Evolutionary conservation across 1,284 basidiomycete species (phyloP).

Genomic region (Trichosporon faecale): DNA sequence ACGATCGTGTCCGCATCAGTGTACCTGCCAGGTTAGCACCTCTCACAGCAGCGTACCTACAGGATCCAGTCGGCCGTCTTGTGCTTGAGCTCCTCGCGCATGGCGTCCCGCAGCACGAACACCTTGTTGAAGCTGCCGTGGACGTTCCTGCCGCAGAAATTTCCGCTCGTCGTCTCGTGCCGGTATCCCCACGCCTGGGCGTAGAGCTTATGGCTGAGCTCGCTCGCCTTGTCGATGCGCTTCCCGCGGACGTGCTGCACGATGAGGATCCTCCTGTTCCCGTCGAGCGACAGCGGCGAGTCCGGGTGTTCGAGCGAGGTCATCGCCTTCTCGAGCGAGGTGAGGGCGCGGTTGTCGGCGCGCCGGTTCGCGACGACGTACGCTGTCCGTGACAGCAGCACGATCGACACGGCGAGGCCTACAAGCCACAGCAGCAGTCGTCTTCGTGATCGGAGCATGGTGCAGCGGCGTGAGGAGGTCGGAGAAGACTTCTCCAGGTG

Average conservation of each 20-base stretch:
- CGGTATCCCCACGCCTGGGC: slow-evolving; percentile 15
- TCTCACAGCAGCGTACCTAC: background rate
- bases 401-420: background rate
- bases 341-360: background rate
- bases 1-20: slow-evolving; percentile 27
- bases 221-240: slow-evolving; percentile 7
- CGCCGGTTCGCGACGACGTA: background rate
- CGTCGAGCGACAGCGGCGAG: background rate
- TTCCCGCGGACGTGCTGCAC: slow-evolving; percentile 12
- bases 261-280: slow-evolving; percentile 4
- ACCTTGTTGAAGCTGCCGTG: slow-evolving; percentile 16
- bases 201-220: slow-evolving; percentile 13
- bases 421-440: background rate
- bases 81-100: slow-evolving; percentile 1
- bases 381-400: background rate
- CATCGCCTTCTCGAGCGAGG: background rate
- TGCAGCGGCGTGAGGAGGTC: background rate
- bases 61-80: slow-evolving; percentile 19
- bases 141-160: background rate
- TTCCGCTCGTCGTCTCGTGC: background rate
- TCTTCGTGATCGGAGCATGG: background rate
- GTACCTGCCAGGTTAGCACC: slow-evolving; percentile 10
- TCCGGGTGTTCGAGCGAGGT: background rate
- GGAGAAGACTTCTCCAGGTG: background rate
- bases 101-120: background rate